Evolutionary conservation across 306 rosid species (phyloP), one percentile per base, ranked within the genome.

Genomic region (Astragalus glycyphyllos): DNA sequence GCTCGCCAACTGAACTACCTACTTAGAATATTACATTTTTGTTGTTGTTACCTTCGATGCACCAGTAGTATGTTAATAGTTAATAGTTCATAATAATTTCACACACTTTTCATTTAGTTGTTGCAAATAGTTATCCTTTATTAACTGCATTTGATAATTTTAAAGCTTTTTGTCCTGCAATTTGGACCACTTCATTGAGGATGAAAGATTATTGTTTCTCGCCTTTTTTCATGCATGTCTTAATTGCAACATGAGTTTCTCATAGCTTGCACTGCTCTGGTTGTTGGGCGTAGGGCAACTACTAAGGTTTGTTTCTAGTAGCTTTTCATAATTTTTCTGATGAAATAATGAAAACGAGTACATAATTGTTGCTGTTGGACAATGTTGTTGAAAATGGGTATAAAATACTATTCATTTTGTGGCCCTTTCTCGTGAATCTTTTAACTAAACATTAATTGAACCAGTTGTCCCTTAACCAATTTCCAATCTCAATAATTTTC

Each of bases 371-470:
- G 16, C 40, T 12, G 69, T 8, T 54, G 32, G 53, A 15, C 42
- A 20, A 20, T 16, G 45, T 10, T 23, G 45, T 74, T 68, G 4
- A 71, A 66, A 38, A 61, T 69, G n/a, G 57, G 11, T 7, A 57
- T 62, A 12, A 6, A 29, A 15, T 40, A 53, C 40, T 60, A 61
- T 57, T 32, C 70, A 65, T 47, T 55, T 58, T 62, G 49, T 42
- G 82, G 7, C 74, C 46, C 56, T 47, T 20, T 60, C 89, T 82
- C 87, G 86, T 84, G 92, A 84, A 45, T 50, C 49, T 47, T 44
- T 79, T 79, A 62, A 82, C 68, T 69, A 71, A 77, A 41, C 65
- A 75, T 71, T 79, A 67, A 75, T 60, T 71, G 72, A 53, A 58
- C 20, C 44, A 56, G 9, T 72, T 47, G 13, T 29, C 38, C 13